A percentile compares a stretch with the other conserved stretches of the same genome.
These are phyloP conservation scores for Rhytidhysteron rufulum DNA, from an alignment of 2,329 filamentous ascomycete species.

Conservation along the genomic window DNA sequence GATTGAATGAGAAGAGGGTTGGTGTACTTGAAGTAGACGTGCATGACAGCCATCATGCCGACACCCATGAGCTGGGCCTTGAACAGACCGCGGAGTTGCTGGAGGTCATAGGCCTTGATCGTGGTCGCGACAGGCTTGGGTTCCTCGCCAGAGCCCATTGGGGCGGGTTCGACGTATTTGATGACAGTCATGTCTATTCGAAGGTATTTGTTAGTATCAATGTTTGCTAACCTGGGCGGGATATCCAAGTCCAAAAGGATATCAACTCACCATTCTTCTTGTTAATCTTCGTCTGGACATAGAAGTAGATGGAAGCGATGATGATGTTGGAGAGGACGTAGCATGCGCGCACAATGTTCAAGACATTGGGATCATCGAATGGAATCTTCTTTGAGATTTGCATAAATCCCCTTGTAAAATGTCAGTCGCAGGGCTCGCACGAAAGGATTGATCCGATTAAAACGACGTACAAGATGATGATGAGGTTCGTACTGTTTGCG, in stretches of 20 bases:
- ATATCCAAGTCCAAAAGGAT: not conserved
- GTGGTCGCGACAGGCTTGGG: constrained; percentile 96
- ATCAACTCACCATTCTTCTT: constrained; percentile 81
- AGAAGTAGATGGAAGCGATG: constrained; percentile 81
- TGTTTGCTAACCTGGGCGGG: constrained; percentile 3
- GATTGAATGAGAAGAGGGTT: constrained; percentile 98
- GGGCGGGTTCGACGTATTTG: constrained; percentile 95
- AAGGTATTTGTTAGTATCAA: constrained; percentile 15
- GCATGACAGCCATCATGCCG: constrained; percentile 98
- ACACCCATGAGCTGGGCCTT: constrained; percentile 93
- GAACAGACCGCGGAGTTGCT: constrained; percentile 79
- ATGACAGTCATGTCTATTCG: constrained; percentile 84
- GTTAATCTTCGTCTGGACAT: constrained; percentile 80
- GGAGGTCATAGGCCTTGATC: constrained; percentile 87
- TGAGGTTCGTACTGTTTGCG: constrained; percentile 29
- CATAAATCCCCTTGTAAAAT: constrained; percentile 66
- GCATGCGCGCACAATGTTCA: constrained; percentile 60
- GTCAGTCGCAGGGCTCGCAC: constrained; percentile 8
- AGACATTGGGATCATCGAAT: constrained; percentile 79
- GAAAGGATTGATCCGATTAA: not conserved
- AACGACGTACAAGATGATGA: constrained; percentile 36
- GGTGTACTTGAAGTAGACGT: constrained; percentile 99
- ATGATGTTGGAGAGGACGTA: constrained; percentile 73
- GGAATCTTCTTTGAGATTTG: constrained; percentile 94
- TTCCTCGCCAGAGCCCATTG: constrained; percentile 90